phyloP scores from a whole-genome alignment of 805 yeast genomes.

The Candida mattraensis region DNA sequence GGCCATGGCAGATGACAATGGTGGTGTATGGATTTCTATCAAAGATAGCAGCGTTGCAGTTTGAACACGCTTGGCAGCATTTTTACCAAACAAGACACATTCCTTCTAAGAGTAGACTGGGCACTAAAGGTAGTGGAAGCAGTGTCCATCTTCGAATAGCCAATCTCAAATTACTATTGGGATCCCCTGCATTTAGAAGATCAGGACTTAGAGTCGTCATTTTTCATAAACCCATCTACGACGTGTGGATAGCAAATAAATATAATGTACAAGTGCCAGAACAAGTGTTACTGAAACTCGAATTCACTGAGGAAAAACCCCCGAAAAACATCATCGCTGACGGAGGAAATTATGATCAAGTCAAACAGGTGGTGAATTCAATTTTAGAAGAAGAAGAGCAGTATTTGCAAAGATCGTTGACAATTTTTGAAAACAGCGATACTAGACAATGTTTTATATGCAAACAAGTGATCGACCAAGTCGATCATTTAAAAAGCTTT shows the following conservation, averaged over 20 bases:
- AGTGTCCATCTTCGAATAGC: slow-evolving; percentile 49
- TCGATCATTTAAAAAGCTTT: slow-evolving; percentile 19
- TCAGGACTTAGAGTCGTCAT: slow-evolving; percentile 48
- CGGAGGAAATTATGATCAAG: slow-evolving; percentile 33
- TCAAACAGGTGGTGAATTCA: slow-evolving; percentile 21
- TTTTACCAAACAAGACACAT: slow-evolving; percentile 65
- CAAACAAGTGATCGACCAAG: slow-evolving; percentile 12
- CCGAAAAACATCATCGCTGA: slow-evolving; percentile 13
- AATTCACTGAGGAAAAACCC: slow-evolving; percentile 4
- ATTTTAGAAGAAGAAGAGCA: slow-evolving; percentile 12
- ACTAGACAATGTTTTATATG: slow-evolving; percentile 18
- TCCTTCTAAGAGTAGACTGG: slow-evolving; percentile 37
- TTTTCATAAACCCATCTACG: slow-evolving; percentile 36
- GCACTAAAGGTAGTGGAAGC: slow-evolving; percentile 38
- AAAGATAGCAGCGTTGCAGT: slow-evolving; percentile 67
- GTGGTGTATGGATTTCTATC: slow-evolving; percentile 73
- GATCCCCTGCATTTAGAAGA: slow-evolving; percentile 41
- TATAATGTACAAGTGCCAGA: slow-evolving; percentile 28
- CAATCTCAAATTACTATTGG: slow-evolving; percentile 44
- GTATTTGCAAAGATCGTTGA: slow-evolving; percentile 18
- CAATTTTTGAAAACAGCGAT: slow-evolving; percentile 8
- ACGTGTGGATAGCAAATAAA: slow-evolving; percentile 38
- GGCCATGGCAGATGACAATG: slow-evolving; percentile 75
- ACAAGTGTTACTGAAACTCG: slow-evolving; percentile 19
- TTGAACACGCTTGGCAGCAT: slow-evolving; percentile 87